Base-by-base conservation (phyloP, 306 rosid species). In the Pterocarpus santalinus region DNA sequence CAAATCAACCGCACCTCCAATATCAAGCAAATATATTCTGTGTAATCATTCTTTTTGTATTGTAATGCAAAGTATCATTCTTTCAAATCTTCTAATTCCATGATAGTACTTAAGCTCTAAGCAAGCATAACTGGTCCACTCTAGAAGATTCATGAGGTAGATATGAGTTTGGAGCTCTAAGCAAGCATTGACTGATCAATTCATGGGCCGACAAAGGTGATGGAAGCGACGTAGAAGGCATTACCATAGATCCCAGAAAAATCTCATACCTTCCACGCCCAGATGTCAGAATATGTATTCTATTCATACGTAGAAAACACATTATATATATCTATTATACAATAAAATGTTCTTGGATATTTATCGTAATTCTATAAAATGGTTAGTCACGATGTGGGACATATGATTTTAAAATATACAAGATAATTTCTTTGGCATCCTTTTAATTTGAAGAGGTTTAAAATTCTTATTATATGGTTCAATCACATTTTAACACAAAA, bases 61-160 rank as follows among this genome's bases (percentile, higher is more conserved):
- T 69, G 60, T 6, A 5, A 69, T 33, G 61, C 58, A 69, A 47
- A 46, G 15, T 51, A 14, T 49, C 60, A 47, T 13, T 69, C 75
- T 52, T 53, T 15, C 81, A 77, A 15, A 77, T 36, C 39, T 13
- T 53, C 4, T 22, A 15, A 28, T 34, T 38, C 7, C 67, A 72
- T 70, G 17, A 47, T 13, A 30, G 13, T 60, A 58, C 82, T 60
- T 69, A 75, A 81, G 46, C 47, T 81, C 70, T 55, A 55, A 63
- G 71, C 63, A 75, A 66, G 32, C 53, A 43, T 22, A 43, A 43
- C n/a, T 41, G 53, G 46, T 41, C 46, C 69, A 7, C 35, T 64
- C 44, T 13, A 13, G 66, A 61, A 4, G 14, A 30, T 32, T 61
- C 16, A 61, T 9, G 33, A 33, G 35, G 41, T 32, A 60, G 35